A percentile compares a stretch with the other conserved stretches of the same genome.
Evolutionary conservation across 2,329 filamentous ascomycete species (phyloP).

Genomic region (Colletotrichum tanaceti): DNA sequence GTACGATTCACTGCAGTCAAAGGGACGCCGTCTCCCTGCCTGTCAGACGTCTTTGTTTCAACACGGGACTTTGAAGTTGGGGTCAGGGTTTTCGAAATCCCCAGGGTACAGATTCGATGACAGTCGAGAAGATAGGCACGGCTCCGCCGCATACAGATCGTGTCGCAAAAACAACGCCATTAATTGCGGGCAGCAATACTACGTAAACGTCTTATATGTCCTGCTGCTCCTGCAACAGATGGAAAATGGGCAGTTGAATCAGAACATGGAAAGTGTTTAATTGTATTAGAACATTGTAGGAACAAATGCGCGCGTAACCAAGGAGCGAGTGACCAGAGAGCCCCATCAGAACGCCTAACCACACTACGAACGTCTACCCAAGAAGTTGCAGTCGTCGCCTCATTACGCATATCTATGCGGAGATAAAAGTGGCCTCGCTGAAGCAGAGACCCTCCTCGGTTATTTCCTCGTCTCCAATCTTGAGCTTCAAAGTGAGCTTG

Average conservation of each 20-base stretch:
- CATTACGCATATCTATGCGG: slow-evolving; percentile 56
- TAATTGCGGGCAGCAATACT: too few species aligned
- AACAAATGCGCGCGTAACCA: slow-evolving; percentile 30
- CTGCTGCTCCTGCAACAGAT: too few species aligned
- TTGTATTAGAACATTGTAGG: slow-evolving; percentile 37
- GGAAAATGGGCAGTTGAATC: not conserved
- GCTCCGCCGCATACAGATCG: not conserved
- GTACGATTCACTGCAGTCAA: not conserved
- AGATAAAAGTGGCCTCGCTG: slow-evolving; percentile 96
- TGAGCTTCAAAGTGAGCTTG: slow-evolving; percentile 80
- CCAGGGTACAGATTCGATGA: not conserved
- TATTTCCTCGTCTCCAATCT: slow-evolving; percentile 82
- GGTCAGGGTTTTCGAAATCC: slow-evolving; percentile 4
- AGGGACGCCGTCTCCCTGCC: not conserved
- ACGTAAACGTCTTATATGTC: too few species aligned
- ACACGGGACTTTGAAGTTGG: not conserved
- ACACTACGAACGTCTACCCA: slow-evolving; percentile 33
- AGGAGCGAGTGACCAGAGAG: slow-evolving; percentile 35
- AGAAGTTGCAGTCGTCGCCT: slow-evolving; percentile 9
- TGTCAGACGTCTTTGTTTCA: slow-evolving; percentile 24
- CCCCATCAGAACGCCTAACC: slow-evolving; percentile 39
- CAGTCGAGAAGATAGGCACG: not conserved
- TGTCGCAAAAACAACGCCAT: too few species aligned
- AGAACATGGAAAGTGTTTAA: slow-evolving; percentile 28
- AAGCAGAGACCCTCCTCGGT: slow-evolving; percentile 84